Evolutionary conservation across 495 filamentous ascomycete genomes (phyloP), one percentile per base, ranked within the genome.

Genomic region (Podospora didyma): DNA sequence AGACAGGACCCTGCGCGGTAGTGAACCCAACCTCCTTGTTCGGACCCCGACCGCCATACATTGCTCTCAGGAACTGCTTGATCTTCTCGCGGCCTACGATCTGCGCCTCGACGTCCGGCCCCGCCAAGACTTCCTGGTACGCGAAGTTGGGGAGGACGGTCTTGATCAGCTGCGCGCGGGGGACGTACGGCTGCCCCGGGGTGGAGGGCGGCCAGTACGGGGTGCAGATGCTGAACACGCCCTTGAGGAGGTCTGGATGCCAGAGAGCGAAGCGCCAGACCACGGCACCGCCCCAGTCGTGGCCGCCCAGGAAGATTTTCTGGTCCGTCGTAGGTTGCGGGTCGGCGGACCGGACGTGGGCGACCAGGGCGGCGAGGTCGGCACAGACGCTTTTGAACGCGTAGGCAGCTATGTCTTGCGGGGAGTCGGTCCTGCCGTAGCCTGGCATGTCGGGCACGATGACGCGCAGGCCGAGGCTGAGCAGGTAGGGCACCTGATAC

Each of bases 41-140:
- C 31, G 75, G 71, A 7, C 80, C 81, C 16, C 67, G 62, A 0
- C 82, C 89, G 3, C 88, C 88, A 67, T 86, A 93, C 54, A 94
- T 61, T 31, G 78, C 80, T 45, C 78, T 82, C 53, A 97, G 62
- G 54, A 95, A 89, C 58, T 80, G 78, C 52, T 79, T 76, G 21
- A 93, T 81, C 39, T 82, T 75, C 53, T 70, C 69, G 42, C 65
- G 55, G 3, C 79, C 79, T 53, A 78, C 78, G 21, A 92, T 63
- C 6, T 71, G 66, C 24, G 71, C 72, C 64, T 93, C 88, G 19
- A 93, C 74, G 11, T 86, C 82, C 0, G 80, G 79, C 23, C 84
- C 80, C 0, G 74, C 77, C 31, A 97, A 80, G 35, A 92, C 89
- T 37, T 95, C 61, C 74, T 97, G 93, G 68, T 97, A 97, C 19